Evolutionary conservation across 2,329 filamentous ascomycete genomes (phyloP).

Genomic region (Helotiales sp.): DNA sequence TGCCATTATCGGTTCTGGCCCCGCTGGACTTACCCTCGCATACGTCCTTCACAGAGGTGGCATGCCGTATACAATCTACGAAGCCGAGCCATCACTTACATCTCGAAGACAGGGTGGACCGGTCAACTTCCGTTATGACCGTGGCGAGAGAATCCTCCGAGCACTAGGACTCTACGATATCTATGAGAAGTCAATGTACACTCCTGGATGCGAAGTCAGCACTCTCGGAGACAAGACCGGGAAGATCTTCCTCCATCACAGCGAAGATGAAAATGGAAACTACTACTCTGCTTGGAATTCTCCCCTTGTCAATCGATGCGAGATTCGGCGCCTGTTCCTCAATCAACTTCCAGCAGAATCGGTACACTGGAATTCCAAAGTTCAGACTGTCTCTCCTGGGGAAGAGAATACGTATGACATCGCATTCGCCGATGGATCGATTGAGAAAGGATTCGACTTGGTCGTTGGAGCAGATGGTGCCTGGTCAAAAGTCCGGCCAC

Average conservation of each 20-base stretch:
- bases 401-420: conserved; percentile 26
- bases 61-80: conserved; percentile 38
- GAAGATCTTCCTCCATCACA: background rate
- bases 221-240: background rate
- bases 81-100: conserved; percentile 35
- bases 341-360: conserved; percentile 39
- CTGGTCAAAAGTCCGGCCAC: conserved; percentile 47
- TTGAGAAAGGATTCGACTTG: conserved; percentile 43
- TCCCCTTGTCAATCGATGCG: conserved; percentile 40
- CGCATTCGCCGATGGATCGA: conserved; percentile 20
- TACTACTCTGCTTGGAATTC: conserved; percentile 5
- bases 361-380: conserved; percentile 48
- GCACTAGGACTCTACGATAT: background rate
- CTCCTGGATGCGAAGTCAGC: background rate
- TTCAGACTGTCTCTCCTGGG: conserved; percentile 36
- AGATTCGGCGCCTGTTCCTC: conserved; percentile 49
- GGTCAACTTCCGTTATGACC: background rate
- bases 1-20: conserved; percentile 44
- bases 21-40: conserved; percentile 43
- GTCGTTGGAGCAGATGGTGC: conserved; percentile 50
- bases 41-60: conserved; percentile 39
- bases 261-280: conserved; percentile 8
- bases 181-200: background rate
- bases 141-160: background rate
- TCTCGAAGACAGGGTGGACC: background rate